phyloP scores from a whole-genome alignment of 2,329 filamentous ascomycete genomes.

The Xylariaceae sp. region DNA sequence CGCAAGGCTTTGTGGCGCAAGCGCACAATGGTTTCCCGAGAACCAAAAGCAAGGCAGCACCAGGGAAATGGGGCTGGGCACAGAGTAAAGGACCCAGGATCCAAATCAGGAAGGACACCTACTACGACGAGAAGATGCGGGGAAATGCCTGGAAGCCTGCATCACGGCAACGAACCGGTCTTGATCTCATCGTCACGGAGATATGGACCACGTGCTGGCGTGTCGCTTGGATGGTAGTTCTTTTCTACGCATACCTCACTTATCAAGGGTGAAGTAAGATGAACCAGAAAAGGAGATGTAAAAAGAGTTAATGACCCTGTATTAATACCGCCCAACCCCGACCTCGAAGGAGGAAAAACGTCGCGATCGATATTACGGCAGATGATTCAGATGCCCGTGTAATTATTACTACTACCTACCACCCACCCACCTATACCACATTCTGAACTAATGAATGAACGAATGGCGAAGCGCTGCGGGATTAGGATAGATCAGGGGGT shows the following conservation, averaged over 20 bases:
- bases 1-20: conserved; percentile 19
- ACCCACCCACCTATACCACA: no score
- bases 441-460: no score
- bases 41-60: conserved; percentile 18
- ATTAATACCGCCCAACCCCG: not conserved
- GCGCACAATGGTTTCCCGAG: conserved; percentile 19
- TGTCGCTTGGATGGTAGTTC: conserved; percentile 59
- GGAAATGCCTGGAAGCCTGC: conserved; percentile 29
- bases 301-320: not conserved
- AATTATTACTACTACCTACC: no score
- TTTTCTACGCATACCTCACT: conserved; percentile 64
- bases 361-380: no score
- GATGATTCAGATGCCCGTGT: no score
- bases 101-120: conserved; percentile 45
- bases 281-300: not conserved
- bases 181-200: conserved; percentile 53
- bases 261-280: conserved; percentile 50
- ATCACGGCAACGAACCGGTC: conserved; percentile 33
- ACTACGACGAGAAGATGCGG: conserved; percentile 39
- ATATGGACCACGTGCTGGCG: conserved; percentile 57
- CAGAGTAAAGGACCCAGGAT: conserved; percentile 47
- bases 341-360: no score
- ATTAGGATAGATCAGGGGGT: not conserved
- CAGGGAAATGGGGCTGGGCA: conserved; percentile 44
- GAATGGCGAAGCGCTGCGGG: no score